These are phyloP conservation scores for Hypoxylon sp. DNA, from an alignment of 2,329 filamentous ascomycete species.

Conservation along the genomic window DNA sequence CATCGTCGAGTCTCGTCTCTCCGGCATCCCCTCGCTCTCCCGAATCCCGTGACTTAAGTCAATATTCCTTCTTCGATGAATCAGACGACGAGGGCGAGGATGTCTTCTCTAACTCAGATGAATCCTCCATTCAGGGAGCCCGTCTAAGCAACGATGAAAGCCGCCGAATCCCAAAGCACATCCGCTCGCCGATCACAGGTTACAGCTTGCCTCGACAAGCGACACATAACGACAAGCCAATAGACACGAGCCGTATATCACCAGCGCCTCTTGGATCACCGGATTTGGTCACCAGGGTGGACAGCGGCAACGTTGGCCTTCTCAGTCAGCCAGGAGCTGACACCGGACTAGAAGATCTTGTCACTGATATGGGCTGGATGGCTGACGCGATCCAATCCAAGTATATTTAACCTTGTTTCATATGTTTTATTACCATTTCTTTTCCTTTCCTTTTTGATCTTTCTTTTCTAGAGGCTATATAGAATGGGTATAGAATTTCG, in stretches of 20 bases:
- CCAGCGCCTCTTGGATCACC: constrained; percentile 45
- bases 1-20: constrained; percentile 49
- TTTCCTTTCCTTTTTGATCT: constrained; percentile 5
- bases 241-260: constrained; percentile 35
- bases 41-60: constrained; percentile 51
- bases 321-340: constrained; percentile 49
- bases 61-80: constrained; percentile 61
- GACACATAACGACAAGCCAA: constrained; percentile 44
- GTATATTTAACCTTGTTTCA: constrained; percentile 35
- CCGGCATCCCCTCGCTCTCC: constrained; percentile 55
- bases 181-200: constrained; percentile 50
- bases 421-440: constrained; percentile 9
- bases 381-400: constrained; percentile 59
- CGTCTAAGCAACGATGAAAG: constrained; percentile 42
- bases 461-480: constrained; percentile 20
- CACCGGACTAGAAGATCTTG: constrained; percentile 53
- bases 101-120: constrained; percentile 52
- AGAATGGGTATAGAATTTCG: constrained; percentile 39
- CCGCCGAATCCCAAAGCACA: constrained; percentile 40
- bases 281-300: constrained; percentile 47
- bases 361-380: constrained; percentile 65
- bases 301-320: constrained; percentile 44
- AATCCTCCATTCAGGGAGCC: constrained; percentile 47
- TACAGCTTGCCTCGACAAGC: constrained; percentile 61
- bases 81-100: constrained; percentile 58